Evolutionary conservation across 23 red algal species (phyloP).

Genomic region (Chondrus crispus): DNA sequence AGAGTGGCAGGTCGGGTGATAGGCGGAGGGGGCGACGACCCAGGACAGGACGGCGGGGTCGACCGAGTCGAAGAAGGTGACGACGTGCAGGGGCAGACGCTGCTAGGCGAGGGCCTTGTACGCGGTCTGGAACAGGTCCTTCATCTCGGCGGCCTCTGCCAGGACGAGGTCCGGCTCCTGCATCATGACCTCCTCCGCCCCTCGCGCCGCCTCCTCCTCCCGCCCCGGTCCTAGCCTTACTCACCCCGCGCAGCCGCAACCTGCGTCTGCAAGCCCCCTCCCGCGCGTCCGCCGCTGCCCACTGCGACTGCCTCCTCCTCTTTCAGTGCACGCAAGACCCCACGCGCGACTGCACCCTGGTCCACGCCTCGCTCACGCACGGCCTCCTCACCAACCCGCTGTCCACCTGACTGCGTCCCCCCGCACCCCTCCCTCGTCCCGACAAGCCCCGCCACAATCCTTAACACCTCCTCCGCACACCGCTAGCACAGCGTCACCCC

Average conservation of each 20-base stretch:
- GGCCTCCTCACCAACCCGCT: no score
- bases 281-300: no score
- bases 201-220: no score
- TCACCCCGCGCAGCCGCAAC: no score
- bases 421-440: no score
- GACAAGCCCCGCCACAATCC: conserved; percentile 38
- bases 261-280: no score
- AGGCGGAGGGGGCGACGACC: conserved; percentile 43
- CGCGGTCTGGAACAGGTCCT: conserved; percentile 26
- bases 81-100: conserved; percentile 58
- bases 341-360: no score
- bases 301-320: no score
- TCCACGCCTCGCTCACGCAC: no score
- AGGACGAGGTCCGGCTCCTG: conserved; percentile 84
- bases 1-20: conserved; percentile 56
- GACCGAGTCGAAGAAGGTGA: conserved; percentile 81
- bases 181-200: conserved; percentile 61
- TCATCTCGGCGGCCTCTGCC: conserved; percentile 18
- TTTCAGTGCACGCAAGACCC: no score
- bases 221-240: no score
- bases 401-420: no score
- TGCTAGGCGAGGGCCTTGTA: conserved; percentile 42
- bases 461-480: conserved; percentile 65
- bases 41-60: conserved; percentile 33
- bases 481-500: conserved; percentile 90